Conservation (phyloP, 768 basidiomycete genomes). For the Gymnopilus dilepis region DNA sequence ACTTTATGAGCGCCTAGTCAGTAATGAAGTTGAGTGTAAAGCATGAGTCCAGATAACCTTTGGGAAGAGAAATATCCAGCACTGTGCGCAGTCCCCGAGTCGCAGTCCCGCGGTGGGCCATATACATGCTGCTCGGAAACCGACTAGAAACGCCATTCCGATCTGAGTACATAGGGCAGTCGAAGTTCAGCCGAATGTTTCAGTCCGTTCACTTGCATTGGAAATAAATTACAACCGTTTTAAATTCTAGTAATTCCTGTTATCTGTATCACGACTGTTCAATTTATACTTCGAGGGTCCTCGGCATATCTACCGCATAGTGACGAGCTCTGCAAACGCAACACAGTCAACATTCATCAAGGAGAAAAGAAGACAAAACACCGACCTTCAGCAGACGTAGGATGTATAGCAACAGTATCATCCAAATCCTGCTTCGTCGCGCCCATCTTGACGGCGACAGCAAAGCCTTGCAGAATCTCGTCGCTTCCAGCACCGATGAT, state of each 20-base stretch:
- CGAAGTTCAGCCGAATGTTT: too few species aligned
- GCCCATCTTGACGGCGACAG: slow-evolving; percentile 97
- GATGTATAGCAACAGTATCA: slow-evolving; percentile 91
- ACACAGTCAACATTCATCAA: slow-evolving; percentile 22
- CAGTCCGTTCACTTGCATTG: too few species aligned
- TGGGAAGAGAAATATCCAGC: too few species aligned
- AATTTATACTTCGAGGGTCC: background rate
- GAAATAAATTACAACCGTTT: background rate
- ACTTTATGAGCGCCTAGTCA: too few species aligned
- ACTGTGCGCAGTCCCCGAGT: too few species aligned
- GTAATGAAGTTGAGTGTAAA: too few species aligned
- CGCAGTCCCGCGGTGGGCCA: too few species aligned
- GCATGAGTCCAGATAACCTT: too few species aligned
- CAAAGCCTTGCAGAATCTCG: slow-evolving; percentile 95
- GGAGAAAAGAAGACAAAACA: background rate
- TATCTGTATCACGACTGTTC: background rate
- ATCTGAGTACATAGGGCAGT: too few species aligned
- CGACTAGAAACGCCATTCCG: too few species aligned
- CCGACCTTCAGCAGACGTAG: slow-evolving; percentile 81
- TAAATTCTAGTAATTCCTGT: background rate
- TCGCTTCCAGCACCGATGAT: slow-evolving; percentile 92
- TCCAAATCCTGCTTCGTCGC: slow-evolving; percentile 85
- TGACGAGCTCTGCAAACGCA: slow-evolving; percentile 36
- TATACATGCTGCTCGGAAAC: too few species aligned
- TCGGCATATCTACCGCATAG: slow-evolving; percentile 36